Evolutionary conservation across 495 filamentous ascomycete species (phyloP).

Genomic region (Cercophora newfieldiana): DNA sequence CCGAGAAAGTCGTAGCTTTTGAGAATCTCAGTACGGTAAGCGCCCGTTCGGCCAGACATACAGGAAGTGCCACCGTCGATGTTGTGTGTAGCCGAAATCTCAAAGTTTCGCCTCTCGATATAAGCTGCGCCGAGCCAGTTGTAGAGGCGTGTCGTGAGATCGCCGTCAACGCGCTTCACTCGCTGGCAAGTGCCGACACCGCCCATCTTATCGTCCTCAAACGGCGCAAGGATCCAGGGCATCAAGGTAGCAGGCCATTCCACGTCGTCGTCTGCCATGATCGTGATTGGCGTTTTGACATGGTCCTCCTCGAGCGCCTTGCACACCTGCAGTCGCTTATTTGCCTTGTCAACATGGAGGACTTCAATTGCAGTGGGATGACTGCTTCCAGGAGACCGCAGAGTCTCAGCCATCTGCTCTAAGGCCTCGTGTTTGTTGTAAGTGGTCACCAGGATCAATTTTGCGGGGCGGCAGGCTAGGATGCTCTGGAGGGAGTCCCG

Average conservation of each 20-base stretch:
- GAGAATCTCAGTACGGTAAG: constrained; percentile 79
- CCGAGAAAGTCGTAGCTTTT: constrained; percentile 71
- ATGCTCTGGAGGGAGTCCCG: constrained; percentile 55
- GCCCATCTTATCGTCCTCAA: constrained; percentile 73
- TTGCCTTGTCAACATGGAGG: constrained; percentile 48
- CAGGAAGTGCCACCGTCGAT: constrained; percentile 85
- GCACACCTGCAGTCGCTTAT: constrained; percentile 84
- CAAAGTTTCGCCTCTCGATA: constrained; percentile 82
- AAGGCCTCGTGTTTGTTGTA: constrained; percentile 51
- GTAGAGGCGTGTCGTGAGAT: constrained; percentile 60
- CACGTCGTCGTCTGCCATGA: constrained; percentile 88
- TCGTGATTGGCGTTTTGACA: constrained; percentile 69
- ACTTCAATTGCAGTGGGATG: constrained; percentile 43
- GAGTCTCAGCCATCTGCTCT: constrained; percentile 43
- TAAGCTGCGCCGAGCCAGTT: constrained; percentile 81
- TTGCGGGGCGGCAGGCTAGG: constrained; percentile 50
- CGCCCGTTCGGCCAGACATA: constrained; percentile 83
- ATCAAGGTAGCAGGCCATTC: constrained; percentile 75
- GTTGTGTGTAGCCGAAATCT: constrained; percentile 82
- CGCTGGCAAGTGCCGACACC: constrained; percentile 83
- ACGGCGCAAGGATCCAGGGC: constrained; percentile 81
- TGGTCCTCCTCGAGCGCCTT: constrained; percentile 67
- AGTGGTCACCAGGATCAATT: constrained; percentile 58
- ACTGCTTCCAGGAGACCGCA: constrained; percentile 28
- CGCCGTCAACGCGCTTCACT: constrained; percentile 64